Base-by-base conservation (phyloP, 495 filamentous ascomycete species). In the Opeltia flavorubescens region DNA sequence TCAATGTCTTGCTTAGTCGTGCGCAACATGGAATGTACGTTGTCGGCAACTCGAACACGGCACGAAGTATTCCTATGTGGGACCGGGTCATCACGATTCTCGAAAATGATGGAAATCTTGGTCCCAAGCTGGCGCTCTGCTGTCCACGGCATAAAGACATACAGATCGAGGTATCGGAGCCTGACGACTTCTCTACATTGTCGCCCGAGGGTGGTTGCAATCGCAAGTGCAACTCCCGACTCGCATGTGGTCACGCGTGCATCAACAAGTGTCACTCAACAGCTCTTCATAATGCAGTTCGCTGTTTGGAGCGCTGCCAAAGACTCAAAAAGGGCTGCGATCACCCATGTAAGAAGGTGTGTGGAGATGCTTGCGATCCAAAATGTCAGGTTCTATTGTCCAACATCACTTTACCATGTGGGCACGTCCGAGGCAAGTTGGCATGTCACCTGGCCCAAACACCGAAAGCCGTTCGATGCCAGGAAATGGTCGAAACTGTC, bases 11-110 rank as follows among this genome's bases (percentile, higher is more conserved):
- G 0, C 65, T 91, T 2, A 69, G 65, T 30, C 78, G 86, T 9
- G 84, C 84, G 2, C 66, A 77, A 51, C 76, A 94, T 55, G 84
- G 86, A 6, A 86, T 93, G 81, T 94, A 88, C 57, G 75, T 94
- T 40, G 77, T 91, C 36, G 84, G 86, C 12, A 87, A 89, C 54
- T 56, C 73, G 2, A 52, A 66, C 25, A 80, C 83, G 0, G 75
- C 68, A 11, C 46, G 36, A 1, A 55, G 61, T 35, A 69, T 88
- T 5, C 52, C 57, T 0, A 89, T 91, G 82, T 94, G 85, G 86
- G 61, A 55, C 2, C 38, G 81, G 2, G 74, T 91, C 4, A 55
- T 83, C 28, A 49, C 60, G 0, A 76, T 82, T 8, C 49, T 91
- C 1, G 54, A 62, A 26, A 47, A 55, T 0, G 57, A 62, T 0